Base-by-base conservation (phyloP, 2,329 filamentous ascomycete genomes). In the Byssoonygena ceratinophila region DNA sequence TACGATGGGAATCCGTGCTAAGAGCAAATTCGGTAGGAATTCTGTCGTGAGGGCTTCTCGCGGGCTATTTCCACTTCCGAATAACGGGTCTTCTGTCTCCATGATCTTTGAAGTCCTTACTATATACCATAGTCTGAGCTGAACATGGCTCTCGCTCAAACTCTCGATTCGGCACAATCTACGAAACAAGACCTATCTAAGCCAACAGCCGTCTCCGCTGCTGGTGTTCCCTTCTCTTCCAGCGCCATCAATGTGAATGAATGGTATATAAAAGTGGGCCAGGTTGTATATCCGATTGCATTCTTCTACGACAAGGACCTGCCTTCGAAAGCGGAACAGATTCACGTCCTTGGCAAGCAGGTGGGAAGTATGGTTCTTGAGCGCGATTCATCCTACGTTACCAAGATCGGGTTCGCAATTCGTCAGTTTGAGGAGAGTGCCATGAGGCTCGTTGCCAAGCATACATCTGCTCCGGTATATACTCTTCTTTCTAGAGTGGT, bases 391-490 rank as follows among this genome's bases (percentile, higher is more conserved):
- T 52, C 43, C 16, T 52, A 52, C 39, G 44, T 52, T 27, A 31
- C 48, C 39, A 55, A 55, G 45, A 12, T 20, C n/a, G 53, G 53
- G 22, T 27, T 20, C 3, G 41, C 43, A 16, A n/a, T 55, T 43
- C 23, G 41, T 14, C n/a, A 14, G 12, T 37, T 23, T 39, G 53
- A 55, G 32, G 34, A 27, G 14, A 43, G 44, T 48, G 53, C 53
- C 3, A 55, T 55, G 53, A 55, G 31, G 31, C 53, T 55, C 14
- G 48, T 55, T 44, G 58, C 31, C 40, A 53, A 54, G 22, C 45
- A 56, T 47, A 60, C 57, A 34, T 53, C 57, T 9, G 50, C 62
- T 37, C 59, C 59, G n/a, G n/a, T n/a, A n/a, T n/a, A n/a, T n/a
- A n/a, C n/a, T n/a, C n/a, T n/a, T 25, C 52, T 59, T 11, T 52